Conservation (phyloP, 2,329 filamentous ascomycete genomes). For the Fusarium odoratissimum region DNA sequence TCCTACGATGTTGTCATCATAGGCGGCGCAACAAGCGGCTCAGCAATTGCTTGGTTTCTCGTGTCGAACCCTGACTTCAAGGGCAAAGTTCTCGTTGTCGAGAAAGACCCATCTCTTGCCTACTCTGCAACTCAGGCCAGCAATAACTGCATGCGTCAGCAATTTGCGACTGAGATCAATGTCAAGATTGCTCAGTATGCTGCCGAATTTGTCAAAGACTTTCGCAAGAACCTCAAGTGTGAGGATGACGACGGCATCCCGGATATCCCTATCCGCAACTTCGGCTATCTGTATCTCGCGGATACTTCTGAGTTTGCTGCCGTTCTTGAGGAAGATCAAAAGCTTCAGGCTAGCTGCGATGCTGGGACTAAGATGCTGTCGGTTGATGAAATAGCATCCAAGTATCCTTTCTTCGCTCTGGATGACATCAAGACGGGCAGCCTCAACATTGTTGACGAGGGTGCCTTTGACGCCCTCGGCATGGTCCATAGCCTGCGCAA, state of each 20-base stretch:
- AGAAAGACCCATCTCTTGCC: constrained; percentile 2
- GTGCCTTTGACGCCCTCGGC: constrained; percentile 17
- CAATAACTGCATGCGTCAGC: constrained; percentile 28
- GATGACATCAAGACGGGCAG: constrained; percentile 13
- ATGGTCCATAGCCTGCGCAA: constrained; percentile 9
- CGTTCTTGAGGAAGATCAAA: constrained; percentile 3
- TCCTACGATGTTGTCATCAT: constrained; percentile 13
- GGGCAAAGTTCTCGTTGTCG: constrained; percentile 15
- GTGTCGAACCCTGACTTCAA: constrained; percentile 16
- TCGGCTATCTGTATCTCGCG: constrained; percentile 23
- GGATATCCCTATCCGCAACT: constrained; percentile 13
- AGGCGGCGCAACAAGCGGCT: constrained; percentile 23
- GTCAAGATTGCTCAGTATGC: constrained; percentile 21
- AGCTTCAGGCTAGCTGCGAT: constrained; percentile 9
- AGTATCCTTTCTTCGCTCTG: constrained; percentile 12
- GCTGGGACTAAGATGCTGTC: constrained; percentile 15
- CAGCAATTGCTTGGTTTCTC: constrained; percentile 24
- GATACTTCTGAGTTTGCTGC: constrained; percentile 1
- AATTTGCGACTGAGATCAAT: constrained; percentile 22
- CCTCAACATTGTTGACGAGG: constrained; percentile 19
- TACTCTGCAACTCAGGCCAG: constrained; percentile 22
- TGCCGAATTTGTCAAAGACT: constrained; percentile 16
- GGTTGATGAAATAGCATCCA: constrained; percentile 2
- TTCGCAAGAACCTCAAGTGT: constrained; percentile 10
- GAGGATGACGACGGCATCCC: background rate